Evolutionary conservation across 495 filamentous ascomycete genomes (phyloP).

Genomic region (Lepraria neglecta): DNA sequence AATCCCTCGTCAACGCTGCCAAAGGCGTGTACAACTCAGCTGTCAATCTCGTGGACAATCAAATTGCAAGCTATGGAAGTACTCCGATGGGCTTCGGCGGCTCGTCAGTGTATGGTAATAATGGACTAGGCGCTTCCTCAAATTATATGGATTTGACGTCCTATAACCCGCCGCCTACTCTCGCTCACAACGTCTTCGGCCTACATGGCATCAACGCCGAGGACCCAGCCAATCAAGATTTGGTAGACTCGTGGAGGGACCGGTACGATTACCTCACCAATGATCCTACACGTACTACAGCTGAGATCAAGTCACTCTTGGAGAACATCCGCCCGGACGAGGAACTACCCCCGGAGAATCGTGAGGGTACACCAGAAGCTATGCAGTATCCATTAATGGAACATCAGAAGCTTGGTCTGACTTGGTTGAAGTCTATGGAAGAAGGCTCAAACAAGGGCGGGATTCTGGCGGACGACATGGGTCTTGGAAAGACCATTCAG

Average conservation of each 20-base stretch:
- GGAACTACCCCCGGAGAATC: constrained; percentile 56
- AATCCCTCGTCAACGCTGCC: constrained; percentile 15
- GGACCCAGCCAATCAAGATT: constrained; percentile 21
- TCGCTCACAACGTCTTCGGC: constrained; percentile 18
- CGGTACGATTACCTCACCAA: constrained; percentile 33
- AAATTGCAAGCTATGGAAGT: constrained; percentile 17
- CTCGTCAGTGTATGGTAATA: constrained; percentile 16
- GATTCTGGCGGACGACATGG: constrained; percentile 85
- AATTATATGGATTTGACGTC: constrained; percentile 14
- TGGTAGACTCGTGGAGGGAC: constrained; percentile 27
- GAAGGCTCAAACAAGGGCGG: constrained; percentile 71
- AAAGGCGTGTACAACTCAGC: constrained; percentile 20
- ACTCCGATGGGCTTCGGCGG: constrained; percentile 13
- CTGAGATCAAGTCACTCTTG: constrained; percentile 62
- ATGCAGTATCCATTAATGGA: constrained; percentile 67
- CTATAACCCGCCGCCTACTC: constrained; percentile 5
- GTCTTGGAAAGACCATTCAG: constrained; percentile 90
- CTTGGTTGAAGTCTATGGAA: constrained; percentile 81
- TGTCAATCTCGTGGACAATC: constrained; percentile 22
- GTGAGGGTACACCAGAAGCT: constrained; percentile 66
- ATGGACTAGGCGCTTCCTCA: constrained; percentile 1
- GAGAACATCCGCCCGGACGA: constrained; percentile 70
- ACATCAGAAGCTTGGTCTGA: constrained; percentile 76
- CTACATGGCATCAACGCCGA: constrained; percentile 19
- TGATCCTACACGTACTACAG: constrained; percentile 52